phyloP scores from a whole-genome alignment of 768 basidiomycete species.

The Leccinum sublutescens region DNA sequence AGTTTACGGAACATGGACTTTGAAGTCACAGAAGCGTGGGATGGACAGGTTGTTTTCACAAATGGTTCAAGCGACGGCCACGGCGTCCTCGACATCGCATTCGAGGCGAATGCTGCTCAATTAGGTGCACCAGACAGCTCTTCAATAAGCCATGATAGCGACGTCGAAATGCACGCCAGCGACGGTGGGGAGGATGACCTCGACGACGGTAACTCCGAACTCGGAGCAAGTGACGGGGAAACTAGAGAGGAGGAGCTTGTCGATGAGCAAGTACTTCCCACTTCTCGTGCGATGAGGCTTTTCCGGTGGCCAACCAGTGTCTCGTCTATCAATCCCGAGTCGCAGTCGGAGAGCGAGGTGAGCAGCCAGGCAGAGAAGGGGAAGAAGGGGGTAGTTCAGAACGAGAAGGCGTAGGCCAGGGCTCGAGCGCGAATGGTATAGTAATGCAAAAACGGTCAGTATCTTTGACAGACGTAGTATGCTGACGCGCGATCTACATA shows the following conservation, averaged over 20 bases:
- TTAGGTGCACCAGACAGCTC: conserved; percentile 49
- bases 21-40: conserved; percentile 70
- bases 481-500: background rate
- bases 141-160: conserved; percentile 50
- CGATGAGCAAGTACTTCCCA: conserved; percentile 69
- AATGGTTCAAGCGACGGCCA: conserved; percentile 53
- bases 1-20: conserved; percentile 43
- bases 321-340: conserved; percentile 59
- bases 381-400: background rate
- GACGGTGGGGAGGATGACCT: conserved; percentile 27
- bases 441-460: background rate
- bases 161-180: conserved; percentile 48
- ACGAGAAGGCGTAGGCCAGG: background rate
- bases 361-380: conserved; percentile 12
- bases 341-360: conserved; percentile 32
- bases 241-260: conserved; percentile 85
- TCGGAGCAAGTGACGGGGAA: conserved; percentile 62
- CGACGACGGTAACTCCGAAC: conserved; percentile 46
- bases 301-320: conserved; percentile 64
- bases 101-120: conserved; percentile 59
- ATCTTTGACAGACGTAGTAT: background rate
- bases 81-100: conserved; percentile 64
- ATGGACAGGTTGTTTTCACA: conserved; percentile 72
- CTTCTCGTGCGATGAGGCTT: conserved; percentile 70
- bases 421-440: background rate